Evolutionary conservation across 768 basidiomycete species (phyloP).

Genomic region (Pluteus cervinus): DNA sequence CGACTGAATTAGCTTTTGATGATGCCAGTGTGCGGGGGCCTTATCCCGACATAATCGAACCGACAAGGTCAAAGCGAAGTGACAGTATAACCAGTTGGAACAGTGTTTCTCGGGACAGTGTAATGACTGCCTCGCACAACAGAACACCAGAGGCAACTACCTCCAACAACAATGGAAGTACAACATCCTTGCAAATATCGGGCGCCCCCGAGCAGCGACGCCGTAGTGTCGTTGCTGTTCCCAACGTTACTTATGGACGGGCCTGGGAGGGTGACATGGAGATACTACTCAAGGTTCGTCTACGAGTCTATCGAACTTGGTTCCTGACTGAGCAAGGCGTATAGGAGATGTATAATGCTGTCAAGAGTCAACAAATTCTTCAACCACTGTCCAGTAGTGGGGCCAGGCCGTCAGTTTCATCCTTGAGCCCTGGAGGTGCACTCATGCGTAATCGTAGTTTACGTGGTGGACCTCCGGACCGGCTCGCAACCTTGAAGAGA

Average conservation of each 20-base stretch:
- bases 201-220: constrained; percentile 14
- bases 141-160: no score
- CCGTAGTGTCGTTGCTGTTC: constrained; percentile 12
- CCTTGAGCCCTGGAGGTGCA: constrained; percentile 47
- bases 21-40: constrained; percentile 49
- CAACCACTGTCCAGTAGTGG: constrained; percentile 59
- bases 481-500: constrained; percentile 75
- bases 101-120: constrained; percentile 61
- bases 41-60: constrained; percentile 52
- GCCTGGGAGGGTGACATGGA: constrained; percentile 89
- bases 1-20: constrained; percentile 59
- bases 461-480: constrained; percentile 64
- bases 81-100: constrained; percentile 84
- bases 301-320: neutral
- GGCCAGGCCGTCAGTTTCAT: constrained; percentile 46
- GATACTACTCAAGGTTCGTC: constrained; percentile 66
- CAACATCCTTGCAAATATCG: neutral
- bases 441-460: constrained; percentile 66
- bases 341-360: constrained; percentile 91
- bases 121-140: constrained; percentile 38
- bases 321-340: neutral
- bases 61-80: constrained; percentile 59
- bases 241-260: constrained; percentile 46
- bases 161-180: constrained; percentile 20
- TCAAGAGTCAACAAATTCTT: constrained; percentile 87